These are phyloP conservation scores for Backusella circina DNA, from an alignment of 192 early-diverging fungal genomes.

Conservation along the genomic window DNA sequence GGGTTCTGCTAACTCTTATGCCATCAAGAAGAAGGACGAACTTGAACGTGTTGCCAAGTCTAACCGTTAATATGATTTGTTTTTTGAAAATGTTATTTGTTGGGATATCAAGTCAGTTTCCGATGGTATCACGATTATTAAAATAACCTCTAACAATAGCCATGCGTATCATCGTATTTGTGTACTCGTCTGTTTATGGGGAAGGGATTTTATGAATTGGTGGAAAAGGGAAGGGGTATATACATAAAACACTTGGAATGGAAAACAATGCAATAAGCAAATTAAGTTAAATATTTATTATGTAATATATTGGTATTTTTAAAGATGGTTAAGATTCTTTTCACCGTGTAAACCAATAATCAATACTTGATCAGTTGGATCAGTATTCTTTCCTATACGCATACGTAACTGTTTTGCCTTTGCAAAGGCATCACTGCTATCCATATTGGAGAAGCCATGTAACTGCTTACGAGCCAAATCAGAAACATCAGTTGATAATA, in stretches of 20 bases:
- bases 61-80: conserved; percentile 16
- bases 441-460: not conserved
- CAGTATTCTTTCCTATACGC: not conserved
- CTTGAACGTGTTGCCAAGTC: conserved; percentile 86
- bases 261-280: too few relatives aligned
- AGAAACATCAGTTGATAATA: not conserved
- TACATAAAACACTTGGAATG: not conserved
- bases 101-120: not conserved
- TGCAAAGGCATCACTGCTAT: not conserved
- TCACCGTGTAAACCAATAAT: not conserved
- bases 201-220: not conserved
- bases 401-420: not conserved
- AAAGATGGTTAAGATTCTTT: not conserved
- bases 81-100: conserved; percentile 4
- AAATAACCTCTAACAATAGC: not conserved
- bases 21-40: conserved; percentile 99
- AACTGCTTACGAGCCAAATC: not conserved
- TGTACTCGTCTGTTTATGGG: not conserved
- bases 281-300: too few relatives aligned
- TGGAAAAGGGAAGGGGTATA: not conserved
- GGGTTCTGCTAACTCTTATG: conserved; percentile 99
- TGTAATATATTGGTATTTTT: too few relatives aligned
- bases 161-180: not conserved
- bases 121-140: not conserved
- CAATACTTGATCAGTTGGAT: not conserved